phyloP scores from a whole-genome alignment of 2,329 filamentous ascomycete genomes.

The Xylariales sp. region DNA sequence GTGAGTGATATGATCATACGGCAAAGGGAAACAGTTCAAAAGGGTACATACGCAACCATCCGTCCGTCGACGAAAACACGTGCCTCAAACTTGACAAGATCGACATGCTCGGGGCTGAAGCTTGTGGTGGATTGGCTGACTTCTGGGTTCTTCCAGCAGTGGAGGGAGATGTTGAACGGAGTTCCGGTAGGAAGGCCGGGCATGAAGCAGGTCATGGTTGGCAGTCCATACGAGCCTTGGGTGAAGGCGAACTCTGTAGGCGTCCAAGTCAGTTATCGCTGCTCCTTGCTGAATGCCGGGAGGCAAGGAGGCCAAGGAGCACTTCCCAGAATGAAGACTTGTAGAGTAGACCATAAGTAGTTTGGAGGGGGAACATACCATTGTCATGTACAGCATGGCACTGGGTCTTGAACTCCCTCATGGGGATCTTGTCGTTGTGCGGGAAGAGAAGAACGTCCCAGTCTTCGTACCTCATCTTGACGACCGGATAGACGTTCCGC shows the following conservation, averaged over 20 bases:
- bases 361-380: conserved; percentile 25
- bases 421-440: conserved; percentile 57
- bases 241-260: conserved; percentile 46
- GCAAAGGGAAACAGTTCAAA: too few species aligned
- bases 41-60: conserved; percentile 50
- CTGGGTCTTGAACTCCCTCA: conserved; percentile 77
- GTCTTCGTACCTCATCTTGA: conserved; percentile 73
- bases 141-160: conserved; percentile 63
- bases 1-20: too few species aligned
- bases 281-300: too few species aligned
- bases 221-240: conserved; percentile 47
- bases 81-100: conserved; percentile 58
- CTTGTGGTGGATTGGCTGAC: conserved; percentile 53
- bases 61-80: conserved; percentile 65
- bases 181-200: conserved; percentile 55
- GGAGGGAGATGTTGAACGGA: conserved; percentile 68
- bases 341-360: background rate
- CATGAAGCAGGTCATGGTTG: conserved; percentile 67
- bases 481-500: too few species aligned
- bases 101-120: conserved; percentile 47
- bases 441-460: conserved; percentile 86
- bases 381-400: conserved; percentile 63
- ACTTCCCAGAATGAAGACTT: background rate
- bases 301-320: too few species aligned
- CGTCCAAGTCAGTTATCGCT: background rate